These are phyloP conservation scores for Thraustotheca clavata DNA, from an alignment of 352 stramenopile genomes.

Conservation along the genomic window DNA sequence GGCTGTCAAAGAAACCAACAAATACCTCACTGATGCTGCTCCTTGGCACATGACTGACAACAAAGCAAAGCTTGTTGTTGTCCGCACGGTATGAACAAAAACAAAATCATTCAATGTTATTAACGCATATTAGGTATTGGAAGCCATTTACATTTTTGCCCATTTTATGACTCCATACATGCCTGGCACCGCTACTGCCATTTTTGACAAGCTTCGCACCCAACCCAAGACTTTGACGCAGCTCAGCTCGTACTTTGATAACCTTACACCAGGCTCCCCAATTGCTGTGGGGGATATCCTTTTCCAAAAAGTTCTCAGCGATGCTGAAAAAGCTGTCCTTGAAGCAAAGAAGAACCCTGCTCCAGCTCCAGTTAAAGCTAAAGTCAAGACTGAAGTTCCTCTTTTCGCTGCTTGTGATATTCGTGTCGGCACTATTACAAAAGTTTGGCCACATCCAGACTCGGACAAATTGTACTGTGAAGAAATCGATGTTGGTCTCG, in stretches of 20 bases:
- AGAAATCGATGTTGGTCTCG: constrained; percentile 97
- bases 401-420: constrained; percentile 76
- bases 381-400: constrained; percentile 38
- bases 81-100: constrained; percentile 59
- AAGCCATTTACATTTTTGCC: constrained; percentile 94
- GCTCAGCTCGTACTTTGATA: constrained; percentile 83
- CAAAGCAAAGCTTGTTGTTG: constrained; percentile 80
- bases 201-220: constrained; percentile 94
- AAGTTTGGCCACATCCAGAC: constrained; percentile 78
- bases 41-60: constrained; percentile 96
- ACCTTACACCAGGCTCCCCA: constrained; percentile 84
- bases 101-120: background rate
- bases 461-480: constrained; percentile 97
- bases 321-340: constrained; percentile 59
- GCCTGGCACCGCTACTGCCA: constrained; percentile 78
- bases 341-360: constrained; percentile 35
- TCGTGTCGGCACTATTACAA: constrained; percentile 68
- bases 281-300: constrained; percentile 89
- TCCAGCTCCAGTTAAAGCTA: constrained; percentile 33
- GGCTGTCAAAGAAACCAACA: constrained; percentile 92
- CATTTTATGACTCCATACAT: constrained; percentile 96
- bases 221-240: constrained; percentile 56
- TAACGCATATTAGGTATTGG: constrained; percentile 49
- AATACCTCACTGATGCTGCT: constrained; percentile 96
- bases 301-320: constrained; percentile 87